phyloP scores from a whole-genome alignment of 306 rosid genomes.

The Alnus glutinosa region DNA sequence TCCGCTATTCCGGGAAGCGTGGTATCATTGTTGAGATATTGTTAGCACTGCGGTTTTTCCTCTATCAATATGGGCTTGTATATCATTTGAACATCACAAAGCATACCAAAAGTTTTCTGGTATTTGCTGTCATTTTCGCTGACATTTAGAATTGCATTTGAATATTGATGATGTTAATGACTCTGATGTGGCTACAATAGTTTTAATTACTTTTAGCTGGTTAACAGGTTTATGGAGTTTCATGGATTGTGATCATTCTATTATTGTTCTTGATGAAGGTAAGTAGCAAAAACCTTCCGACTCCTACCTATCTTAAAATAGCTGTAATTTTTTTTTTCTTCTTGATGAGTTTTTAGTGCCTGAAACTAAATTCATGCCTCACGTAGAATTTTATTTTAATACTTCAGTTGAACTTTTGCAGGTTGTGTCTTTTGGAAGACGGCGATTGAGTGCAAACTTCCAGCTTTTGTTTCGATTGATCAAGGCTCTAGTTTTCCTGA shows the following conservation, averaged over 20 bases:
- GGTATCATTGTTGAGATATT: constrained; percentile 70
- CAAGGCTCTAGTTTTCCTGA: constrained; percentile 60
- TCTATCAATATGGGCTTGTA: constrained; percentile 90
- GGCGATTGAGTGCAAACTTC: constrained; percentile 78
- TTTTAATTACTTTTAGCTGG: constrained; percentile 20
- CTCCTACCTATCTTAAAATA: neutral
- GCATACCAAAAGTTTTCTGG: constrained; percentile 58
- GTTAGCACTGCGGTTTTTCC: constrained; percentile 83
- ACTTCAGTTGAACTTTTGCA: constrained; percentile 31
- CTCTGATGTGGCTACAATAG: constrained; percentile 26
- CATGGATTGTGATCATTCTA: constrained; percentile 78
- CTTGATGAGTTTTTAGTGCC: constrained; percentile 7
- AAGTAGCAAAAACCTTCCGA: constrained; percentile 23
- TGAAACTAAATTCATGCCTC: neutral
- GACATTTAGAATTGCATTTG: constrained; percentile 8
- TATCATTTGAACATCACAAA: constrained; percentile 73
- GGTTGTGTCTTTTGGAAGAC: constrained; percentile 81
- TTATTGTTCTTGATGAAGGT: constrained; percentile 80
- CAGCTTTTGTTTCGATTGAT: constrained; percentile 81
- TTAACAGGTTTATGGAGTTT: constrained; percentile 77
- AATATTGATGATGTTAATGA: constrained; percentile 2
- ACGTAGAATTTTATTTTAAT: neutral
- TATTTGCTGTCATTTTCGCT: constrained; percentile 28
- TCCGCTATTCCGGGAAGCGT: constrained; percentile 64
- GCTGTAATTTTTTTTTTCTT: neutral